Percentiles rank a stretch among this genome's conserved stretches.
phyloP scores from a whole-genome alignment of 495 filamentous ascomycete species.

The Barbatosphaeria neglecta region DNA sequence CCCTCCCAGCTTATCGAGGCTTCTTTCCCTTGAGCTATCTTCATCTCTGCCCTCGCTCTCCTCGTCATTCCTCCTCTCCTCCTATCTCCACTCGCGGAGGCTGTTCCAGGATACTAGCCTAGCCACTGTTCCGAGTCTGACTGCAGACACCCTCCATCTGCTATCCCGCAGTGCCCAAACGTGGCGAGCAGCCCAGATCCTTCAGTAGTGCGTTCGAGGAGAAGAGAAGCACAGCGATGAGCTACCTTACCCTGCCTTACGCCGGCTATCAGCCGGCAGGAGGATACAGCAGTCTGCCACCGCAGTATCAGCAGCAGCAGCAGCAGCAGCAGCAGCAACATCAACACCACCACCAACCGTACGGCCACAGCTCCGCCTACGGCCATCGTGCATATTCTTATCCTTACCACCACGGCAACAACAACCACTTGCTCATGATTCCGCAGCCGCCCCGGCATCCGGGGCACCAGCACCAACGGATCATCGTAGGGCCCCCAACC shows the following conservation, averaged over 20 bases:
- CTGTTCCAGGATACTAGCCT: not conserved
- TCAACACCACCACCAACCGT: slow-evolving; percentile 16
- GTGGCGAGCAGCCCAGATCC: too few species aligned
- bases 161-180: not conserved
- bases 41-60: not conserved
- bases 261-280: slow-evolving; percentile 8
- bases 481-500: slow-evolving; percentile 16
- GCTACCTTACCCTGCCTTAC: slow-evolving; percentile 16
- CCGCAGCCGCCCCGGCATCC: not conserved
- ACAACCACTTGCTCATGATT: not conserved
- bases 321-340: slow-evolving; percentile 16
- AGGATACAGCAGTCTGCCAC: slow-evolving; percentile 7
- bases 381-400: not conserved
- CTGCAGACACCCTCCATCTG: not conserved
- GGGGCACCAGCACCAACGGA: not conserved
- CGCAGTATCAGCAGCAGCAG: slow-evolving; percentile 2
- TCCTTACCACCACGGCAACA: not conserved
- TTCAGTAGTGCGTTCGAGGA: too few species aligned
- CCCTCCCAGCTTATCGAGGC: not conserved
- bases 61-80: not conserved
- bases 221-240: slow-evolving; percentile 14
- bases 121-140: not conserved
- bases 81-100: not conserved
- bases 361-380: not conserved
- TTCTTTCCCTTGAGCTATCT: not conserved